phyloP scores from a whole-genome alignment of 805 yeast genomes.

The Starmerella cellae region DNA sequence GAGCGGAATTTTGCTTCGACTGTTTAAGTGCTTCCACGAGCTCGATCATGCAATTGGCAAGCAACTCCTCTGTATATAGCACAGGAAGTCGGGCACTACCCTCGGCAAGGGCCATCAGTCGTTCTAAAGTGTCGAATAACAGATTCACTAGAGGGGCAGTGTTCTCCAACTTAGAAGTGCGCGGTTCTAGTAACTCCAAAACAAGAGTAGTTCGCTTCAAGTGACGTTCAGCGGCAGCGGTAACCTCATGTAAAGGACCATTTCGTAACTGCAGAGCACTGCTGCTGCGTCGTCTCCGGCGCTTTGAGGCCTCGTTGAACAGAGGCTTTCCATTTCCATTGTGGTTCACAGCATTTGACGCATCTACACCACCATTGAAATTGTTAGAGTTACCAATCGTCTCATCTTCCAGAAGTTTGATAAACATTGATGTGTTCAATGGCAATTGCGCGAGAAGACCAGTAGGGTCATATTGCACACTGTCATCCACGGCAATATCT shows the following conservation, averaged over 20 bases:
- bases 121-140: slow-evolving; percentile 30
- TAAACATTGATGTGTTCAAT: slow-evolving; percentile 49
- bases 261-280: slow-evolving; percentile 44
- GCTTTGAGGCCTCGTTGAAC: slow-evolving; percentile 22
- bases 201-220: slow-evolving; percentile 63
- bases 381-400: slow-evolving; percentile 34
- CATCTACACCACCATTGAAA: slow-evolving; percentile 23
- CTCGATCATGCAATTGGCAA: slow-evolving; percentile 73
- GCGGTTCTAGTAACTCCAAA: slow-evolving; percentile 61
- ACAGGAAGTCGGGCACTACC: slow-evolving; percentile 85
- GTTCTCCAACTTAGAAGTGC: slow-evolving; percentile 2
- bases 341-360: neutral
- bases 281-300: slow-evolving; percentile 70
- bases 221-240: slow-evolving; percentile 63
- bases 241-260: slow-evolving; percentile 40
- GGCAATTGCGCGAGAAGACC: slow-evolving; percentile 37
- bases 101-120: slow-evolving; percentile 49
- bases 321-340: slow-evolving; percentile 23
- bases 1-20: slow-evolving; percentile 3
- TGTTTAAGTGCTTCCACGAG: slow-evolving; percentile 37
- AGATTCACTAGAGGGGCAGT: slow-evolving; percentile 23
- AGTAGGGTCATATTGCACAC: slow-evolving; percentile 34
- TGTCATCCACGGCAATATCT: slow-evolving; percentile 37
- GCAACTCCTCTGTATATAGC: slow-evolving; percentile 75
- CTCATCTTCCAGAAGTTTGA: slow-evolving; percentile 36